Base-by-base conservation (phyloP, 179 eudicot species). In the Nepenthes alata region DNA sequence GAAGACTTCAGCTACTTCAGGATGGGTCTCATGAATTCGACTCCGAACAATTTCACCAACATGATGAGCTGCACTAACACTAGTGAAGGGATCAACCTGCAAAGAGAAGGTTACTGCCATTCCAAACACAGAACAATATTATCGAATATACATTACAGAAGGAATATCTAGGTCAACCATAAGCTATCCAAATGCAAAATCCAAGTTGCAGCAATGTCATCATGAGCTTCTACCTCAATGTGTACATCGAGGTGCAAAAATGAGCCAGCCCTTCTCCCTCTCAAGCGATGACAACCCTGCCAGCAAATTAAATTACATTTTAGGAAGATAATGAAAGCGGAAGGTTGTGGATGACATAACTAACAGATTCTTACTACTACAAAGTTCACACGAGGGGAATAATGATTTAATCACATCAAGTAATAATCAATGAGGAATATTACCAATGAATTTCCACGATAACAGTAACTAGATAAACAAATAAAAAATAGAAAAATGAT, bases 181-280 rank as follows among this genome's bases (percentile, higher is more conserved):
- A 36, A 35, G 45, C 44, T 5, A 9, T 11, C 6, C 13, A 35
- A 8, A 54, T 1, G 3, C 13, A 48, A 39, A 11, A 49, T 35
- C 34, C 10, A 56, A 57, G 48, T 11, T 12, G 60, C 36, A 9
- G 25, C 7, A 51, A 59, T 1, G 47, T 44, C 6, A 59, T 48
- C 37, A 11, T 16, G 59, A 4, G 15, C 62, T n/a, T 63, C 37
- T 69, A 93, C 98, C 98, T 86, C 88, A 74, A 93, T 81, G 75
- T 81, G 84, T 57, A 85, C 95, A 77, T 93, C 98, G 70, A 93
- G 90, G 80, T 89, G 81, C 65, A 93, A 69, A 76, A 77, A 87
- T 51, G 98, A 93, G 68, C 98, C 96, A 4, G 98, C 98, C 72
- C 87, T 84, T 66, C 98, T 85, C 74, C 93, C 98, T 73, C 98